These are phyloP conservation scores for Pleurotus sapidus DNA, from an alignment of 768 basidiomycete species.

Conservation along the genomic window DNA sequence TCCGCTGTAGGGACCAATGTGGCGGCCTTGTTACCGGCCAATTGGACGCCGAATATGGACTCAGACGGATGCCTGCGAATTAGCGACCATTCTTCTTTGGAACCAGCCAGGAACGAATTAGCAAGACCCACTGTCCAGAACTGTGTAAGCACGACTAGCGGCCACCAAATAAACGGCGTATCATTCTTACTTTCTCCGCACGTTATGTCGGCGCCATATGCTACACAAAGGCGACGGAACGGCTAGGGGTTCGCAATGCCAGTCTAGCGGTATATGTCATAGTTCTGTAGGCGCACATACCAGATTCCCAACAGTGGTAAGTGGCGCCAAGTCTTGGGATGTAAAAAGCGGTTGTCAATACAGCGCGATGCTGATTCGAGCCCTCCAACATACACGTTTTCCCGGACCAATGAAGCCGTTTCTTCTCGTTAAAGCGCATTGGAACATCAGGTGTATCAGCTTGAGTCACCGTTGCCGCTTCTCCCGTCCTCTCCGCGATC, in stretches of 20 bases:
- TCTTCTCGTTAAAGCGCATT: slow-evolving; percentile 78
- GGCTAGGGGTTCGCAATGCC: slow-evolving; percentile 47
- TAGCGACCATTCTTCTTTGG: slow-evolving; percentile 91
- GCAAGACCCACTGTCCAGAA: slow-evolving; percentile 78
- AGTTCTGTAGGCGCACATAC: slow-evolving; percentile 32
- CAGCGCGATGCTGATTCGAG: neutral
- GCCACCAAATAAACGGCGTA: neutral
- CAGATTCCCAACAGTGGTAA: slow-evolving; percentile 95
- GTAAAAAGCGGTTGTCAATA: neutral
- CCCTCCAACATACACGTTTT: slow-evolving; percentile 66
- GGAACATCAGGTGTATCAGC: slow-evolving; percentile 68
- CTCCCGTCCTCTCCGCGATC: slow-evolving; percentile 33
- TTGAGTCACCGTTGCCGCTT: slow-evolving; percentile 25
- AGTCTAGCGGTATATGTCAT: slow-evolving; percentile 17
- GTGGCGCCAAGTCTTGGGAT: slow-evolving; percentile 46
- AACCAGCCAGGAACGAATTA: slow-evolving; percentile 82
- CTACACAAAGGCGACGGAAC: slow-evolving; percentile 86
- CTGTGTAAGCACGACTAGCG: slow-evolving; percentile 3
- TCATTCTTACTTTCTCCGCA: slow-evolving; percentile 79
- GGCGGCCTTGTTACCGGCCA: slow-evolving; percentile 85
- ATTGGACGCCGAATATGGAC: slow-evolving; percentile 83
- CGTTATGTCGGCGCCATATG: slow-evolving; percentile 90
- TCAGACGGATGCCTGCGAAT: slow-evolving; percentile 89
- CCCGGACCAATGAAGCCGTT: slow-evolving; percentile 78
- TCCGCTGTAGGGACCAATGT: slow-evolving; percentile 82